Base-by-base conservation (phyloP, 1,139 yeast genomes). In the Martiniozyma asiatica region DNA sequence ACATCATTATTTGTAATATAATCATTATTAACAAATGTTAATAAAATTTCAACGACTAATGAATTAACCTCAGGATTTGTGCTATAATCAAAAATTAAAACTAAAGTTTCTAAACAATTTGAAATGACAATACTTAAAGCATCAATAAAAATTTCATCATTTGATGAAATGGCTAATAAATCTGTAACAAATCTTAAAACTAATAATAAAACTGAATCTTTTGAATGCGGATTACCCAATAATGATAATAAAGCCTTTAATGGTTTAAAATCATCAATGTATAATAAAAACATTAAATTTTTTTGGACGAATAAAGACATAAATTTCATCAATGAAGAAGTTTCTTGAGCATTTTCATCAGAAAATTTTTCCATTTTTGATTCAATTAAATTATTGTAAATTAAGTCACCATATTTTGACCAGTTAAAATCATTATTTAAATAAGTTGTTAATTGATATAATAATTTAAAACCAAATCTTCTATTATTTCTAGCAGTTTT, bases 301-400 rank as follows among this genome's bases (percentile, higher is more conserved):
- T 63, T 59, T 18, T 59, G 55, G 10, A 65, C 60, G 26, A 89
- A 66, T 73, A 94, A 69, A 5, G 69, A 56, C 43, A 87, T 68
- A n/a, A 84, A 52, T 35, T 62, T 68, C 68, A 87, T 59, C 29
- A 87, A 53, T 0, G 94, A 69, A 0, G 96, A 84, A 1, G 87
- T 77, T 45, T 77, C 85, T 46, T 84, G 93, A 27, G 80, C 59
- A 48, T 87, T 87, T 44, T 81, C 94, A 24, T 58, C 64, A 3
- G 79, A 77, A 51, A 87, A 85, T 15, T 65, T 61, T 1, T 43
- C 57, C 44, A 89, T 59, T 45, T 92, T 69, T 9, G 94, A 87
- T 14, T 49, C 45, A n/a, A 89, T 58, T 22, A 85, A 59, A 25
- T 59, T 48, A 3, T 56, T 49, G 45, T 68, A 77, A 8, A 89